Evolutionary conservation across 2,329 filamentous ascomycete species (phyloP).

Genomic region (Hirsutella thompsonii): DNA sequence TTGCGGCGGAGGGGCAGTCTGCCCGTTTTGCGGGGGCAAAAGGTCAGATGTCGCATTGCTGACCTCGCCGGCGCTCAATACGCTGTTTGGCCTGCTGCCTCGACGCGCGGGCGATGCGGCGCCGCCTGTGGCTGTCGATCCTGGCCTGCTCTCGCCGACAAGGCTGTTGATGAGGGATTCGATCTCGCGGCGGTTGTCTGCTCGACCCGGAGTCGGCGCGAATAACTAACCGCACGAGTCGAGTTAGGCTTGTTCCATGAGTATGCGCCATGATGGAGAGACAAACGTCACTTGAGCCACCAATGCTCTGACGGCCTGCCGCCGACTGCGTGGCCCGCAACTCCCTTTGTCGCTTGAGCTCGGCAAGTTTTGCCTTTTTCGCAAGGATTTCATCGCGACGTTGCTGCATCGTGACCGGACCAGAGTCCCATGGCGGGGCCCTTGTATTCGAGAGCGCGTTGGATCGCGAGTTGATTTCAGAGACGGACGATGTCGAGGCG

Average conservation of each 20-base stretch:
- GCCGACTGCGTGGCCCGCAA: constrained; percentile 65
- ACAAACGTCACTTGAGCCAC: constrained; percentile 59
- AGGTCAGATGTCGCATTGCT: constrained; percentile 62
- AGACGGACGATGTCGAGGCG: neutral
- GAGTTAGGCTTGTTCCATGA: neutral
- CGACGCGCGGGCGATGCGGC: constrained; percentile 52
- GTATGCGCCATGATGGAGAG: constrained; percentile 3
- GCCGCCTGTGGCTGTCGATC: constrained; percentile 50
- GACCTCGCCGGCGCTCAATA: constrained; percentile 68
- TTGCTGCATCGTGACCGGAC: constrained; percentile 49
- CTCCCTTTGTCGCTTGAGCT: constrained; percentile 87
- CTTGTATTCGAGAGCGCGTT: too few species aligned
- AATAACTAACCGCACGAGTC: constrained; percentile 28
- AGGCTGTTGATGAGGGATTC: constrained; percentile 77
- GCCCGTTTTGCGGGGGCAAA: constrained; percentile 31
- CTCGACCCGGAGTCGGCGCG: constrained; percentile 57
- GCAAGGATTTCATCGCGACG: constrained; percentile 91
- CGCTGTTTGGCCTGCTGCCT: constrained; percentile 73
- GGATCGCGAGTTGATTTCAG: neutral
- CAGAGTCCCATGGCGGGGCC: constrained; percentile 35
- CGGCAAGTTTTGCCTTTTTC: constrained; percentile 93
- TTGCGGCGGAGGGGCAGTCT: constrained; percentile 26
- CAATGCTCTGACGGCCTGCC: constrained; percentile 54
- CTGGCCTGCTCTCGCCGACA: constrained; percentile 64
- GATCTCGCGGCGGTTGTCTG: constrained; percentile 60